These are phyloP conservation scores for Penicillium macrosclerotiorum DNA, from an alignment of 495 filamentous ascomycete species.

Conservation along the genomic window DNA sequence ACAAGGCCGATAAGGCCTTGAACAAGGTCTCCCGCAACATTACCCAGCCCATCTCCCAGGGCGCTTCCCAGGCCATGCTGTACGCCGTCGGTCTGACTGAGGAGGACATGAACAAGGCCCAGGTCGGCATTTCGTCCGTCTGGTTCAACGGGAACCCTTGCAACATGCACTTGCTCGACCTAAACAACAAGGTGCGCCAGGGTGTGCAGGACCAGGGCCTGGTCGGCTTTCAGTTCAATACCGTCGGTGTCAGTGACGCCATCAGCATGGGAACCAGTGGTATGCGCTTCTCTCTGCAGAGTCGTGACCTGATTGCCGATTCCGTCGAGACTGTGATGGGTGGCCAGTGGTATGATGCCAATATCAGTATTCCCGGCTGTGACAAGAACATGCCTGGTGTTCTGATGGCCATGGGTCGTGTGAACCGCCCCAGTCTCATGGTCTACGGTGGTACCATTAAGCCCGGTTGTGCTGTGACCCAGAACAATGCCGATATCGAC, in stretches of 20 bases:
- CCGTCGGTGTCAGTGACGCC: conserved; percentile 80
- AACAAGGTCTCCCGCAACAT: conserved; percentile 82
- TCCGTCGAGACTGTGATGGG: conserved; percentile 98
- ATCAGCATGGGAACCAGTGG: conserved; percentile 61
- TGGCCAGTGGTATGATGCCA: conserved; percentile 98
- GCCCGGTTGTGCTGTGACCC: conserved; percentile 75
- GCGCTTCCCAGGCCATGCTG: conserved; percentile 97
- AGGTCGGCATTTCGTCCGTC: conserved; percentile 93
- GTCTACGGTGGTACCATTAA: conserved; percentile 95
- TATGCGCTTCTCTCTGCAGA: conserved; percentile 95
- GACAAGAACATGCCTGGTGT: conserved; percentile 99
- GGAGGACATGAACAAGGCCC: conserved; percentile 86
- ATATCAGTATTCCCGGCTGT: conserved; percentile 96
- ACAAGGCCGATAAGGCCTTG: conserved; percentile 42
- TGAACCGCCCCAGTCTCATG: conserved; percentile 94
- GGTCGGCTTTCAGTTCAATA: conserved; percentile 93
- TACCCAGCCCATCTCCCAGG: conserved; percentile 96
- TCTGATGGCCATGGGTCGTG: conserved; percentile 93
- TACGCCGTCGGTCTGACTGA: conserved; percentile 88
- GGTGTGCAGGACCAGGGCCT: conserved; percentile 79
- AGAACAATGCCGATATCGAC: conserved; percentile 77
- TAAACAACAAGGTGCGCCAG: conserved; percentile 78
- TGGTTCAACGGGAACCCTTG: conserved; percentile 93
- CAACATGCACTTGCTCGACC: conserved; percentile 96
- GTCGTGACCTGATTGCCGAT: conserved; percentile 93